Evolutionary conservation across 495 filamentous ascomycete species (phyloP), one percentile per base, ranked within the genome.

Genomic region (Hypoxylon intermedium): DNA sequence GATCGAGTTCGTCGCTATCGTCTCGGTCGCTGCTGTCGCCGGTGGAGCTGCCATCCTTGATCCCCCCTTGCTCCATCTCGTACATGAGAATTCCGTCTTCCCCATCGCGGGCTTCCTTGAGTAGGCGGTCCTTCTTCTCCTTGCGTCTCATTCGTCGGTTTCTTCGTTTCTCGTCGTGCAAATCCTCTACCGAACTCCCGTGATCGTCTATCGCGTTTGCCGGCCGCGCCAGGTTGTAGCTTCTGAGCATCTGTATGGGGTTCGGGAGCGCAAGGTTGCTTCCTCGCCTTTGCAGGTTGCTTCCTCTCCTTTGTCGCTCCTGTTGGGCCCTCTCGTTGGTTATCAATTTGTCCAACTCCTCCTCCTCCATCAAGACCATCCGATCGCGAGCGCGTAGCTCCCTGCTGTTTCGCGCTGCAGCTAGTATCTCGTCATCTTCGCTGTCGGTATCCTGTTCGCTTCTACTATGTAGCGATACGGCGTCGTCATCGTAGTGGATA

Each of bases 41-140:
- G 0, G 80, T 82, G 5, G 67, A 70, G 53, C 77, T 79, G 9
- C 89, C 87, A 20, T 87, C 85, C 56, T 87, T 87, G 63, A 86
- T 83, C 5, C 85, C 83, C 12, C 91, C 88, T 65, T 91, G 88
- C 67, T 96, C 90, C 89, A 92, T 92, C 67, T 94, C 89, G 68
- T 89, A 90, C 87, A 96, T 90, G 70, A 93, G 74, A 66, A 87
- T 81, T 20, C 88, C 87, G 64, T 91, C 86, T 66, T 91, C 88
- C 5, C 81, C 83, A 37, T 80, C 71, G 60, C 81, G 61, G 47
- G 83, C 76, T 48, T 79, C 74, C 51, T 74, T 65, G 67, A 81
- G 51, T 55, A 83, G 58, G 56, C 79, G 70, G 16, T 80, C 72
- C 58, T 73, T 72, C 72, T 81, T 79, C 26, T 77, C 77, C 53